Evolutionary conservation across 2,329 filamentous ascomycete species (phyloP), one percentile per base, ranked within the genome.

Genomic region (Dichotomopilus funicola): DNA sequence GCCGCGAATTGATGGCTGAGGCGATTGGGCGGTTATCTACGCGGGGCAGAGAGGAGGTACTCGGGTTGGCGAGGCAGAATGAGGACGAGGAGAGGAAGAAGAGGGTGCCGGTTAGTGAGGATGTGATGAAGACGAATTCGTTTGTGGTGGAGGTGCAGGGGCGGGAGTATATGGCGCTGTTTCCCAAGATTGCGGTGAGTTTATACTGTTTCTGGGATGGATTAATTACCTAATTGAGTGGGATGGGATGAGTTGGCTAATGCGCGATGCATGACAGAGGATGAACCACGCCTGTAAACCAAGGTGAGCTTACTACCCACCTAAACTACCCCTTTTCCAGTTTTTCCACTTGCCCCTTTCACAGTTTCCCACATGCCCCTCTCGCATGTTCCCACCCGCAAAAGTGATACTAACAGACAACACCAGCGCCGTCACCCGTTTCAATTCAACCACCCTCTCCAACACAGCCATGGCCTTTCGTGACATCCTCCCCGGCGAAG

Each of bases 271-370:
- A 33, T 34, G n/a, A n/a, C n/a, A 72, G 69, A 68, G 70, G 42
- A 61, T 72, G 40, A 72, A 72, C 53, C 70, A 72, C 42, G 70
- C 66, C 0, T 72, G 71, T 48, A 67, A 63, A 44, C 70, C 70
- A 49, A 71, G 70, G 70, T 71, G 56, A 62, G 64, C 59, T 38
- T 53, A 49, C 1, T 9, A 11, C 33, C 9, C 6, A 6, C n/a
- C n/a, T n/a, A n/a, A n/a, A n/a, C n/a, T n/a, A n/a, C n/a, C n/a
- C n/a, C n/a, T n/a, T n/a, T n/a, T n/a, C n/a, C n/a, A n/a, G n/a
- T n/a, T n/a, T n/a, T n/a, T n/a, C n/a, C n/a, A 6, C 3, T 13
- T 31, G 12, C n/a, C 6, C 37, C n/a, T 12, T 3, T 13, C 33
- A n/a, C 1, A 13, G 1, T 36, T 12, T 7, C 46, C 19, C 6